These are phyloP conservation scores for Tetracladium marchalianum DNA, from an alignment of 495 filamentous ascomycete species.

Conservation along the genomic window DNA sequence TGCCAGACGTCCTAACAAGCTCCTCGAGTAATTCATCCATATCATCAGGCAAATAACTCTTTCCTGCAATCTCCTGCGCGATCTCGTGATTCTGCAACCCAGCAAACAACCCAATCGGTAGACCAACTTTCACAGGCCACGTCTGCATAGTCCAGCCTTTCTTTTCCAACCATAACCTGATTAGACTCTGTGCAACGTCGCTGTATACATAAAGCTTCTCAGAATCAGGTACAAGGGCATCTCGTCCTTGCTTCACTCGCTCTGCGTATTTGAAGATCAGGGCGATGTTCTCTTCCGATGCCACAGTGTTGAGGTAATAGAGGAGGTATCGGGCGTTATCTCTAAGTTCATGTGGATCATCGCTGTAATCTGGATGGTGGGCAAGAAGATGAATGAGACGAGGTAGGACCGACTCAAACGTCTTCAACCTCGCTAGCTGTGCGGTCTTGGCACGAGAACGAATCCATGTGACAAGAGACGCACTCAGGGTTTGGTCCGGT, in stretches of 20 bases:
- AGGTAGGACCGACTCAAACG: conserved; percentile 78
- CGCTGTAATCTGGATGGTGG: conserved; percentile 86
- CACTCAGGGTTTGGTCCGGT: conserved; percentile 55
- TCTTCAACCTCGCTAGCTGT: conserved; percentile 40
- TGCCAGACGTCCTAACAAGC: conserved; percentile 32
- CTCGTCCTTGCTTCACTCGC: conserved; percentile 80
- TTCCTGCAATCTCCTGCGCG: conserved; percentile 75
- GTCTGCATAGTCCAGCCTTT: conserved; percentile 71
- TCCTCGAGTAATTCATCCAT: conserved; percentile 52
- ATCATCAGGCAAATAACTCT: conserved; percentile 72
- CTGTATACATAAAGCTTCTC: conserved; percentile 78
- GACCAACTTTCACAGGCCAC: conserved; percentile 68
- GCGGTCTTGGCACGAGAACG: conserved; percentile 58
- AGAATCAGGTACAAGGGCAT: conserved; percentile 52
- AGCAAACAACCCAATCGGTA: conserved; percentile 70
- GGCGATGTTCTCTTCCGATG: conserved; percentile 75
- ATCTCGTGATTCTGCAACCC: conserved; percentile 64
- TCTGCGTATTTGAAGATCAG: conserved; percentile 89
- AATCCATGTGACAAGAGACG: conserved; percentile 77
- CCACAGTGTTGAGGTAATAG: conserved; percentile 77
- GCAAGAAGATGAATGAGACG: conserved; percentile 80
- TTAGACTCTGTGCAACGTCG: conserved; percentile 75
- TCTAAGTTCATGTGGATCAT: conserved; percentile 54
- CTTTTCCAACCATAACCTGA: conserved; percentile 72
- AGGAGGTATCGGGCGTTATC: conserved; percentile 80